Percentiles rank a stretch among this genome's conserved stretches.
phyloP scores from a whole-genome alignment of 129 eudicot species.

The Tagetes erecta region DNA sequence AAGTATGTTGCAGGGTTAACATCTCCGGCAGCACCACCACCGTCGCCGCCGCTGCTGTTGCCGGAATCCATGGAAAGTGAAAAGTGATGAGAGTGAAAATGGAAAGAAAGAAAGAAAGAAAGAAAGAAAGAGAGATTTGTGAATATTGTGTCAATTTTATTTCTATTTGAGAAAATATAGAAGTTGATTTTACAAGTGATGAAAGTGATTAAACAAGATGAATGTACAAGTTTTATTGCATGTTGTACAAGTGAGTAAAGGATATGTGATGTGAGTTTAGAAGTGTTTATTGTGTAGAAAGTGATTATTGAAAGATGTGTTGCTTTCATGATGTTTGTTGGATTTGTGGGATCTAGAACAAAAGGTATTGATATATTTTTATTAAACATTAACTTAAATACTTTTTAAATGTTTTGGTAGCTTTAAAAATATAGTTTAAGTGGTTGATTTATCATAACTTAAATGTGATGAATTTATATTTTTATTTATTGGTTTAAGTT shows the following conservation, averaged over 20 bases:
- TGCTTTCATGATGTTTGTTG: conserved; percentile 24
- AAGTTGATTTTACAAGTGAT: neutral
- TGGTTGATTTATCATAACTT: neutral
- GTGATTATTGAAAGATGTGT: conserved; percentile 5
- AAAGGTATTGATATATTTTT: no score
- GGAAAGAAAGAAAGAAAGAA: conserved; percentile 10
- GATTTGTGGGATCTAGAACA: conserved; percentile 17
- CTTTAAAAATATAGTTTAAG: neutral
- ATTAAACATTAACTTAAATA: no score
- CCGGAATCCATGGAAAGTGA: neutral
- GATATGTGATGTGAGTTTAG: neutral
- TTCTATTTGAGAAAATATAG: conserved; percentile 18
- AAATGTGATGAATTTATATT: neutral
- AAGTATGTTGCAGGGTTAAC: conserved; percentile 16
- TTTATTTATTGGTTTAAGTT: no score
- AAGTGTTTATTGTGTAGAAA: conserved; percentile 6
- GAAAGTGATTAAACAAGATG: neutral
- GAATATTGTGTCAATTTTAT: conserved; percentile 10
- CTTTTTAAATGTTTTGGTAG: neutral
- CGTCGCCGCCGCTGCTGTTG: no score
- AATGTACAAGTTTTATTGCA: conserved; percentile 11
- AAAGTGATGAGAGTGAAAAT: conserved; percentile 21
- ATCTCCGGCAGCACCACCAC: no score
- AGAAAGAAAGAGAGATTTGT: neutral
- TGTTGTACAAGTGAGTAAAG: neutral